A percentile compares a stretch with the other conserved stretches of the same genome.
Evolutionary conservation across 371 early-diverging fungal genomes (phyloP).

Genomic region (Rozella allomycis): DNA sequence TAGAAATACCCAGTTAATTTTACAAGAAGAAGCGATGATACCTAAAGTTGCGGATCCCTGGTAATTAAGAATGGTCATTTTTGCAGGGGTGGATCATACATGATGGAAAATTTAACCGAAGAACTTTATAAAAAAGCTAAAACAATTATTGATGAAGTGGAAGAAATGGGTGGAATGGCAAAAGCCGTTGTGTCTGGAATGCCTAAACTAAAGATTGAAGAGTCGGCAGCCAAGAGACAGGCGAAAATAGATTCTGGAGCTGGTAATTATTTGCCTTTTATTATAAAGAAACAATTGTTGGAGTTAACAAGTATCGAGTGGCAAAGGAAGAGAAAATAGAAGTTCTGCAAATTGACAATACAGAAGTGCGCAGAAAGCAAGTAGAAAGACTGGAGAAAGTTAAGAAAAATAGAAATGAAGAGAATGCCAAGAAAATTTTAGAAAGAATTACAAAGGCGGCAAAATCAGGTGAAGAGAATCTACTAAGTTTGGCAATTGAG

Average conservation of each 20-base stretch:
- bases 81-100: constrained; percentile 69
- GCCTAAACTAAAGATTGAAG: constrained; percentile 66
- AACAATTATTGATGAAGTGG: constrained; percentile 46
- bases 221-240: constrained; percentile 58
- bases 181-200: constrained; percentile 64
- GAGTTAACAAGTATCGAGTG: constrained; percentile 60
- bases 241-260: constrained; percentile 57
- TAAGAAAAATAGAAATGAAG: constrained; percentile 23
- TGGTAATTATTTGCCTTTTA: constrained; percentile 10
- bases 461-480: constrained; percentile 36
- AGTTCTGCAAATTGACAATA: constrained; percentile 54
- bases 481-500: constrained; percentile 34
- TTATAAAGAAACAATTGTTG: constrained; percentile 50
- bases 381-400: constrained; percentile 27
- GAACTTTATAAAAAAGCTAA: constrained; percentile 41
- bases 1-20: constrained; percentile 61
- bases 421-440: constrained; percentile 21
- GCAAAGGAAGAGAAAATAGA: constrained; percentile 42
- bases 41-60: constrained; percentile 22
- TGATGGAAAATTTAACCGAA: constrained; percentile 69
- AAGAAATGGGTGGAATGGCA: constrained; percentile 66
- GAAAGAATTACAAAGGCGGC: constrained; percentile 38
- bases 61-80: constrained; percentile 8
- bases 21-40: constrained; percentile 60
- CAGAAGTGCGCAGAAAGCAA: constrained; percentile 38